These are phyloP conservation scores for Colletotrichum sp. DNA, from an alignment of 2,329 filamentous ascomycete species.

Conservation along the genomic window DNA sequence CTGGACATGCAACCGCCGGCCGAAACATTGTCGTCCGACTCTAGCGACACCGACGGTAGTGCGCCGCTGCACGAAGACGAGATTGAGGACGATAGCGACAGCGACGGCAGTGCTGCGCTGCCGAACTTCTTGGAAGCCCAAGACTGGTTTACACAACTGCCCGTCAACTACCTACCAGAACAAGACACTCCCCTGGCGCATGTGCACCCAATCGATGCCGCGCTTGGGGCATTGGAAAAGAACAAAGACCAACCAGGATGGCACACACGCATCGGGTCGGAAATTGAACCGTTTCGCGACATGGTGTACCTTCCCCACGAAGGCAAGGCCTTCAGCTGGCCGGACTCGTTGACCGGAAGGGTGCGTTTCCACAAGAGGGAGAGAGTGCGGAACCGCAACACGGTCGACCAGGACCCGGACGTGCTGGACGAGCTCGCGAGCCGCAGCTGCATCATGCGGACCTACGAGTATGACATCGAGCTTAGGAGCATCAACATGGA, in stretches of 20 bases:
- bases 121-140: neutral
- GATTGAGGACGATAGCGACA: neutral
- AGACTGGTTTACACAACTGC: neutral
- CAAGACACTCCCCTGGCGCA: neutral
- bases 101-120: neutral
- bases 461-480: conserved; percentile 54
- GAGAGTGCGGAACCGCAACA: neutral
- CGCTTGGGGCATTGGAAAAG: neutral
- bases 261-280: neutral
- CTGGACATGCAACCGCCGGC: neutral
- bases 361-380: conserved; percentile 8
- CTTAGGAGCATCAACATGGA: conserved; percentile 35
- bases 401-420: neutral
- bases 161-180: neutral
- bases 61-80: neutral
- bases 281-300: conserved; percentile 23
- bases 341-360: neutral
- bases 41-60: neutral
- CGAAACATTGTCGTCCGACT: neutral
- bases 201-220: neutral
- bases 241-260: neutral
- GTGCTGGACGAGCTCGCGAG: conserved; percentile 16
- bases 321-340: conserved; percentile 23
- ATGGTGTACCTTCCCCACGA: conserved; percentile 42
- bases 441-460: conserved; percentile 48